Evolutionary conservation across 2,329 filamentous ascomycete species (phyloP).

Genomic region (Dactylellina cionopaga): DNA sequence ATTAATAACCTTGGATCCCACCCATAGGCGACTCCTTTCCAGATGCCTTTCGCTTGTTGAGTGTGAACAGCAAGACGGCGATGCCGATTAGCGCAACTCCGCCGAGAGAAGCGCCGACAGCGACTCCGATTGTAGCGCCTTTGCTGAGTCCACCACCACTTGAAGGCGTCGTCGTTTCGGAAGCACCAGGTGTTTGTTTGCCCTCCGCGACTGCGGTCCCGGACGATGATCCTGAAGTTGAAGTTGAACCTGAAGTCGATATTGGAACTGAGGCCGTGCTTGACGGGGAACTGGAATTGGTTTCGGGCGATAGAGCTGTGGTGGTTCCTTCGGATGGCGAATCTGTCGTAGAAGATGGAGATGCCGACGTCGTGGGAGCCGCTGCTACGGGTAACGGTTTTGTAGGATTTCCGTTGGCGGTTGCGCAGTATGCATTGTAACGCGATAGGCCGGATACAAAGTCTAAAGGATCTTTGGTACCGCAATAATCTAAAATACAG

Average conservation of each 20-base stretch:
- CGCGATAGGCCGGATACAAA: slow-evolving; percentile 54
- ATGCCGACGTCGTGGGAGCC: slow-evolving; percentile 4
- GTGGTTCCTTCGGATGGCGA: background rate
- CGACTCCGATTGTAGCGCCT: slow-evolving; percentile 56
- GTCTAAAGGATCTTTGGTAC: slow-evolving; percentile 41
- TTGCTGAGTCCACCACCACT: slow-evolving; percentile 54
- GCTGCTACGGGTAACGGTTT: slow-evolving; percentile 34
- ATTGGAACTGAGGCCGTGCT: background rate
- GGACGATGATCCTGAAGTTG: background rate
- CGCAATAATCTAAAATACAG: slow-evolving; percentile 56
- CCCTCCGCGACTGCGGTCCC: background rate
- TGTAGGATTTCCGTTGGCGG: slow-evolving; percentile 54
- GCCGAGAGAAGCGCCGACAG: slow-evolving; percentile 57
- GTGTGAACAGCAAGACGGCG: slow-evolving; percentile 44
- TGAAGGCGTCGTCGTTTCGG: background rate
- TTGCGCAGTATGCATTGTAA: slow-evolving; percentile 56
- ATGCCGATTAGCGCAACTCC: slow-evolving; percentile 22
- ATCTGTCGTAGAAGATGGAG: background rate
- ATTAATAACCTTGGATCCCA: slow-evolving; percentile 60
- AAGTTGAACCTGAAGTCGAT: background rate
- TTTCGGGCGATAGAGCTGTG: no score
- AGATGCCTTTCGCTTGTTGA: slow-evolving; percentile 53
- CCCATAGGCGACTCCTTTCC: slow-evolving; percentile 58
- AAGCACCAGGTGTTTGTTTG: background rate
- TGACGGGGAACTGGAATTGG: background rate